Percentiles rank a stretch among this genome's conserved stretches.
Conservation (phyloP, 257 asterid species). For the Coffea canephora region DNA sequence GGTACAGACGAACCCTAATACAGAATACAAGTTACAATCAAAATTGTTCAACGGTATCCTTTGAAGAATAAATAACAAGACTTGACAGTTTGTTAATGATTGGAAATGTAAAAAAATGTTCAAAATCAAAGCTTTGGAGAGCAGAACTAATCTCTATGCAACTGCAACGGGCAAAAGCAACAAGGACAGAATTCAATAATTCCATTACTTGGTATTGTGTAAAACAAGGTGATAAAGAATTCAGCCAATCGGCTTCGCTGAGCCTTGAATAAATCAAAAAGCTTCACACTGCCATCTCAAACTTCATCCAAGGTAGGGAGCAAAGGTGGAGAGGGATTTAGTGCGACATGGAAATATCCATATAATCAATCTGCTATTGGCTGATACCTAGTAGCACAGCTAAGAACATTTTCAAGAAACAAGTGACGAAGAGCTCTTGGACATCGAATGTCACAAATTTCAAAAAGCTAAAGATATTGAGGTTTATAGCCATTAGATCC, state of each 20-base stretch:
- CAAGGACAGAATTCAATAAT: not conserved
- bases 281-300: not conserved
- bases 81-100: not conserved
- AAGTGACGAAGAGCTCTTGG: not conserved
- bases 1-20: constrained; percentile 83
- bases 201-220: not conserved
- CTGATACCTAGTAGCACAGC: not conserved
- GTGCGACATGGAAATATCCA: not conserved
- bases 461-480: not conserved
- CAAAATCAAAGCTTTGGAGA: not conserved
- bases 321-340: not conserved
- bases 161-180: not conserved
- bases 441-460: not conserved
- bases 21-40: not conserved
- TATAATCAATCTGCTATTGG: not conserved
- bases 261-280: too few species aligned
- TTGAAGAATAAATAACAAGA: not conserved
- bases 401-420: not conserved
- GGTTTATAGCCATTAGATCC: constrained; percentile 3
- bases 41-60: not conserved
- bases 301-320: not conserved
- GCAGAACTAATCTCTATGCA: not conserved
- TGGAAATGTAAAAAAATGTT: not conserved
- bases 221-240: not conserved
- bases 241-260: not conserved